Evolutionary conservation across 1,284 basidiomycete species (phyloP), one percentile per base, ranked within the genome.

Genomic region (Boletellus deceptivus): DNA sequence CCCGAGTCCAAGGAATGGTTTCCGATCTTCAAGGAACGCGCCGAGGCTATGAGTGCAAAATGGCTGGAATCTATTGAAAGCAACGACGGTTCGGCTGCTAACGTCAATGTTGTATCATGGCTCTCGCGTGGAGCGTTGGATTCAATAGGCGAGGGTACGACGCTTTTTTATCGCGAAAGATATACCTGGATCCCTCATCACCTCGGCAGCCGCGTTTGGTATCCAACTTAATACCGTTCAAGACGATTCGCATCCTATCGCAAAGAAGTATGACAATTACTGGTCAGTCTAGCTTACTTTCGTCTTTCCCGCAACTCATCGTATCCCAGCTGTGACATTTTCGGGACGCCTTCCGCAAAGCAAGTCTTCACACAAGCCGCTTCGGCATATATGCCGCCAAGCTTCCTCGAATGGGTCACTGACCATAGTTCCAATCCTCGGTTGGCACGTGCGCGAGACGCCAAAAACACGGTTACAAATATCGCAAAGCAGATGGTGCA

Each of bases 401-500:
- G 49, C 34, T 48, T 79, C 7, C 59, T 74, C 14, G 65, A 74
- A 31, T 66, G 67, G 49, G 34, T 77, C n/a, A 57, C 62, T 17
- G 68, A 75, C 22, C 47, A 70, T 53, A 38, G 70, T 5, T 67
- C 73, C 1, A 65, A 62, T 20, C 62, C 67, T 39, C 68, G 73
- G 13, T 58, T 79, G 24, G 55, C 62, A 13, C 66, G 67, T 13
- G 57, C 63, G 7, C 72, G 72, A 6, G 57, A 67, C 17, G 71
- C 71, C 22, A 57, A 38, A 25, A 22, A 2, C 0, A 18, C 37
- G 9, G 46, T 41, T 5, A 69, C 68, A 16, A 50, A 50, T 7
- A 51, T 75, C 1, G 70, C 74, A 2, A 70, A 69, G 46, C 60
- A 66, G 27, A 61, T 79, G 27, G 72, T 78, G 1, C 67, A 65